Percentiles rank a stretch among this genome's conserved stretches.
phyloP scores from a whole-genome alignment of 176 grass and related monocot species.

The Themeda triandra region DNA sequence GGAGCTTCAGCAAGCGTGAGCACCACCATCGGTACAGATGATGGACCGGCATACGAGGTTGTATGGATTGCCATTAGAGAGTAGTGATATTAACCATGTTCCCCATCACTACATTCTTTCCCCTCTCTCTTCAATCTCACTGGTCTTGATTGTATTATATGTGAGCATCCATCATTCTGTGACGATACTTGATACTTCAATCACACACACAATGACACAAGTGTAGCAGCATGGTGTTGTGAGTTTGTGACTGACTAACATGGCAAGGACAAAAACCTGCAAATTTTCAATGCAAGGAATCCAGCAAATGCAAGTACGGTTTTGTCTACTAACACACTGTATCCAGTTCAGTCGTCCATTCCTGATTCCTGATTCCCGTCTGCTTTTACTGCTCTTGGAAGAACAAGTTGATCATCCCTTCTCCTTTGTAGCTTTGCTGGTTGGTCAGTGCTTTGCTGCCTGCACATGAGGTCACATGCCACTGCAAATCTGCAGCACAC shows the following conservation, averaged over 20 bases:
- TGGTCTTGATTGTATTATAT: conserved; percentile 59
- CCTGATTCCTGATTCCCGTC: conserved; percentile 24
- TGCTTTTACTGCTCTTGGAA: neutral
- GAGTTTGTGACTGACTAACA: conserved; percentile 7
- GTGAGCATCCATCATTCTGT: conserved; percentile 57
- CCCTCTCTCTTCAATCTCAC: conserved; percentile 20
- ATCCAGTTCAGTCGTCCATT: neutral
- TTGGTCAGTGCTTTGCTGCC: conserved; percentile 21
- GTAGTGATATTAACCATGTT: conserved; percentile 43
- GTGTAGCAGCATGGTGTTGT: conserved; percentile 30
- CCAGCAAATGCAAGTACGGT: conserved; percentile 25
- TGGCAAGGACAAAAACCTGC: neutral
- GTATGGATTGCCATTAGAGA: conserved; percentile 37
- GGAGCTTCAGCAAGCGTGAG: conserved; percentile 55
- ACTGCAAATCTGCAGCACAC: neutral
- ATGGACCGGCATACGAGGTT: conserved; percentile 26
- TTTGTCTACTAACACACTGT: conserved; percentile 13
- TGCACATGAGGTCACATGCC: conserved; percentile 50
- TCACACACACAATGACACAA: conserved; percentile 36
- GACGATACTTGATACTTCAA: conserved; percentile 35
- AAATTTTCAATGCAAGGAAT: conserved; percentile 14
- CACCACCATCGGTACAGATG: conserved; percentile 55
- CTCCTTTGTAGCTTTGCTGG: conserved; percentile 27
- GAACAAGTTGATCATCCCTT: conserved; percentile 11
- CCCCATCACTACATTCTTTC: conserved; percentile 31